Base-by-base conservation (phyloP, 1,139 yeast genomes). In the Zygoascus hellenicus region DNA sequence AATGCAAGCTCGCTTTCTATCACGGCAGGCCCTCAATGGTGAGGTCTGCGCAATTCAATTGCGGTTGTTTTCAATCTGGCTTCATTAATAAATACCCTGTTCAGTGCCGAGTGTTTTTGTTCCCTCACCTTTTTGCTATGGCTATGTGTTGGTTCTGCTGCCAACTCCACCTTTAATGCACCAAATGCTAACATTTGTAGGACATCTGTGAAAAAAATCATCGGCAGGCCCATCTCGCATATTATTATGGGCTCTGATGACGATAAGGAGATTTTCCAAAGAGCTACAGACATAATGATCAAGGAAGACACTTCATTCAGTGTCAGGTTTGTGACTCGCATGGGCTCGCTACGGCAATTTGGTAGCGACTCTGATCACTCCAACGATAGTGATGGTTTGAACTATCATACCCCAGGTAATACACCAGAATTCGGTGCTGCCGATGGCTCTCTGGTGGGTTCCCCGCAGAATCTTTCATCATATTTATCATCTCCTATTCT, bases 241-340 rank as follows among this genome's bases (percentile, higher is more conserved):
- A 69, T 87, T 9, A 76, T 90, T 5, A 67, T 81, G 16, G 96
- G 96, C 1, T 72, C 76, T 32, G 76, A 73, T 4, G 77, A 76
- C 7, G 96, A 88, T 64, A 74, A 76, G 53, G 64, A 70, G 42
- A 87, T 89, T 9, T 88, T 89, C 58, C 71, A 76, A 48, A 74
- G 78, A 41, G 95, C 96, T 0, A 78, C 81, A 1, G 74, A 76
- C 43, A 77, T 80, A 53, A 85, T 88, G 95, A 70, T 77, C 51
- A 58, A 68, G 13, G 92, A 87, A 59, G 90, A 86, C 60, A 78
- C 77, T 43, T 83, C 92, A 57, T 87, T 86, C 60, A 76, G 87
- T 54, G 88, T 88, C 2, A 74, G 84, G 50, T 87, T 88, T 59
- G 66, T 80, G 3, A 82, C 83, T 3, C 74, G 80, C 3, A 76